Conservation (phyloP, 169 alveolate species). For the Cryptosporidium andersoni region DNA sequence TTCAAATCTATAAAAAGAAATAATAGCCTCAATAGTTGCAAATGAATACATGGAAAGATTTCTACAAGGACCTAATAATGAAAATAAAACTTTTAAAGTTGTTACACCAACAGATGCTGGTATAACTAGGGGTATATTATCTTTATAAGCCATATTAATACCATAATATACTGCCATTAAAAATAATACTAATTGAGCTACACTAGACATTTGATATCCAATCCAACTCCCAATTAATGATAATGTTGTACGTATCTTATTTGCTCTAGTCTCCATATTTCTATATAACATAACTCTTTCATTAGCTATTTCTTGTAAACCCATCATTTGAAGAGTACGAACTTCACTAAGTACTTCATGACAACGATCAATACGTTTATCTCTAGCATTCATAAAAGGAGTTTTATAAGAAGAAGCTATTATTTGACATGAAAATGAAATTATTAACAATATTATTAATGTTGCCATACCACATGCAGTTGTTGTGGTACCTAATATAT, state of each 20-base stretch:
- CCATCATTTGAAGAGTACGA: slow-evolving; percentile 67
- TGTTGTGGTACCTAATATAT: slow-evolving; percentile 42
- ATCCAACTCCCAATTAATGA: slow-evolving; percentile 61
- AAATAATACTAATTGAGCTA: slow-evolving; percentile 45
- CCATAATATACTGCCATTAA: slow-evolving; percentile 57
- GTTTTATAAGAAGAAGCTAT: slow-evolving; percentile 60
- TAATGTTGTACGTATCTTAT: slow-evolving; percentile 31
- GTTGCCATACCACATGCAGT: slow-evolving; percentile 37
- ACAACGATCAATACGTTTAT: slow-evolving; percentile 55
- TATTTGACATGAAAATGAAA: slow-evolving; percentile 56
- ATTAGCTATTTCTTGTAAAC: slow-evolving; percentile 46
- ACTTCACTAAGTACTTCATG: slow-evolving; percentile 64
- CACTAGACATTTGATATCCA: slow-evolving; percentile 68
- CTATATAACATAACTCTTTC: slow-evolving; percentile 52
- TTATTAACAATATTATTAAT: slow-evolving; percentile 18
- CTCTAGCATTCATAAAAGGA: slow-evolving; percentile 66
- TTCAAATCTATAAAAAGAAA: slow-evolving; percentile 47
- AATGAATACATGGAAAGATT: slow-evolving; percentile 59
- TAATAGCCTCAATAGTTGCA: slow-evolving; percentile 62
- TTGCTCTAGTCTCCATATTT: slow-evolving; percentile 49
- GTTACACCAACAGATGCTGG: slow-evolving; percentile 71
- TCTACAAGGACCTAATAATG: slow-evolving; percentile 66
- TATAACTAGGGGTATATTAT: slow-evolving; percentile 41
- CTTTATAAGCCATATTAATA: not conserved
- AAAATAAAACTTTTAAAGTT: slow-evolving; percentile 47